phyloP scores from a whole-genome alignment of 306 rosid genomes.

The Begonia fuchsioides region DNA sequence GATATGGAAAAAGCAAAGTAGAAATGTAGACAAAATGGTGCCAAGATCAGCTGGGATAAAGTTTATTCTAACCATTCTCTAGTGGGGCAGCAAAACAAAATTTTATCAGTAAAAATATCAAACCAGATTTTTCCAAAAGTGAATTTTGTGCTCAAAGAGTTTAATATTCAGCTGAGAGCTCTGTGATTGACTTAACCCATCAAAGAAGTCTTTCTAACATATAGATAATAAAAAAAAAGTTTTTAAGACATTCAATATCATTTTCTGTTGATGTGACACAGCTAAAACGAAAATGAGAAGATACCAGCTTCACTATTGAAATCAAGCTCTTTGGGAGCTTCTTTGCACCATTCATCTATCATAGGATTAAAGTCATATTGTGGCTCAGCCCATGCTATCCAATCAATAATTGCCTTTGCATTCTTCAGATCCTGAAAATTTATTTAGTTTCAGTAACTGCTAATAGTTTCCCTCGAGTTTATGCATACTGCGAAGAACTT shows the following conservation, averaged over 20 bases:
- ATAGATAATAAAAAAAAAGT: no score
- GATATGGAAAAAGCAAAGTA: slow-evolving; percentile 5
- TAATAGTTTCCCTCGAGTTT: slow-evolving; percentile 12
- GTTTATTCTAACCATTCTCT: no score
- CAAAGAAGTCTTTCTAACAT: no score
- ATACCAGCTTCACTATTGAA: slow-evolving; percentile 91
- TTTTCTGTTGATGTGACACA: not conserved
- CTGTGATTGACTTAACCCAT: no score
- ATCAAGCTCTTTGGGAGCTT: slow-evolving; percentile 96
- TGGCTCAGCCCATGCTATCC: slow-evolving; percentile 99
- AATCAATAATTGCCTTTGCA: slow-evolving; percentile 84
- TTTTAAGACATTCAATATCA: not conserved
- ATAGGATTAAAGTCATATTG: slow-evolving; percentile 86
- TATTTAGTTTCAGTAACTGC: slow-evolving; percentile 10
- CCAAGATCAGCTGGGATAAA: no score
- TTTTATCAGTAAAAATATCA: no score
- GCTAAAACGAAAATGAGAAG: slow-evolving; percentile 11
- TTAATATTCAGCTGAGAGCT: no score
- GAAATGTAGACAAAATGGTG: no score
- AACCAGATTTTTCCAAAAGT: no score
- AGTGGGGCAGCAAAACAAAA: no score
- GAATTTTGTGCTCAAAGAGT: no score
- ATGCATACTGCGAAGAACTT: slow-evolving; percentile 12
- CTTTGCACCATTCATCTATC: slow-evolving; percentile 99
- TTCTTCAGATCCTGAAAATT: slow-evolving; percentile 77